Base-by-base conservation (phyloP, 306 rosid genomes). In the Macrotyloma uniflorum region DNA sequence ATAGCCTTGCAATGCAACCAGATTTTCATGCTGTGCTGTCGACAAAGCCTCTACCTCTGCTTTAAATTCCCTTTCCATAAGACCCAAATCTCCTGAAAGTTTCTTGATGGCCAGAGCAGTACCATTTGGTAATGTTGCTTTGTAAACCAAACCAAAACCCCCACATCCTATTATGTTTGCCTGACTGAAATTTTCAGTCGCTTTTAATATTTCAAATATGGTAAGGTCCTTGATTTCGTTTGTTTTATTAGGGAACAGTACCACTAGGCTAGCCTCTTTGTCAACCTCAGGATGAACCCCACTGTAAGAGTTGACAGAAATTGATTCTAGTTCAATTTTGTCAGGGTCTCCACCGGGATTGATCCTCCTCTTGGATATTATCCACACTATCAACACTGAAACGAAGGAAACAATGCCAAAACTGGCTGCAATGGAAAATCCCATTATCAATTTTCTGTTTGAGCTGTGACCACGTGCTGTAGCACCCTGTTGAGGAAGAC, bases 41-140 rank as follows among this genome's bases (percentile, higher is more conserved):
- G 98, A 93, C 70, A 93, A 77, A 50, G 90, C 94, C 89, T 90
- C 94, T 11, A 93, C 94, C 84, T 93, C 98, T 45, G 98, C 98
- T 83, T 80, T 86, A 26, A 93, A 93, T 82, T 93, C 98, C 89
- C 98, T 89, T 80, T 93, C 98, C 91, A 93, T 89, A 12, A 93
- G 82, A 51, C 94, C 98, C 83, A 88, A 45, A 74, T 93, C 96
- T 59, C 98, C 98, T 35, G 98, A 93, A 76, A 91, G 96, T 57
- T 89, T 93, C 87, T 93, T 93, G 72, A 93, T 85, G 62, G 98
- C 98, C 57, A 93, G 68, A 47, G 72, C 85, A 54, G 85, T 88
- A 67, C 96, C 98, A 67, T 91, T 70, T 18, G 88, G 82, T 65
- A 93, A 79, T 15, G 77, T 88, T 79, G 98, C 98, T 70, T 88